Base-by-base conservation (phyloP, 169 alveolate species). In the Toxoplasma gondii region DNA sequence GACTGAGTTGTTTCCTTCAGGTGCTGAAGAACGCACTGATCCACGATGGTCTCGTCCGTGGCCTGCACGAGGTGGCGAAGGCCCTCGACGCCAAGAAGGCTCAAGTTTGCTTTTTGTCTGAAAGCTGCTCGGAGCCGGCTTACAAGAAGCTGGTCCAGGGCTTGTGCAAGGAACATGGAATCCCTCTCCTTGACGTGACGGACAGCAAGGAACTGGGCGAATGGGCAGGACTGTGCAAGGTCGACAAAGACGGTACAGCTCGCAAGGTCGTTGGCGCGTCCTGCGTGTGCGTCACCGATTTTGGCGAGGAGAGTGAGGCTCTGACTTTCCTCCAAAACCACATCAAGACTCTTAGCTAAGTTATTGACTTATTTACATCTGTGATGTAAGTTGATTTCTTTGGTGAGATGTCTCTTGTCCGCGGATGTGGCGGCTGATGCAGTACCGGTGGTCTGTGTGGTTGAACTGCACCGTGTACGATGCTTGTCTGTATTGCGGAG, bases 151-250 rank as follows among this genome's bases (percentile, higher is more conserved):
- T 99, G 90, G 97, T 98, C 91, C 96, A 94, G 95, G 97, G 95
- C n/a, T 92, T 96, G 39, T 96, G 97, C 94, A 67, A 97, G 92
- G 99, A 98, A 92, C 97, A 98, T 97, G 96, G 97, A 78, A 98
- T 98, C 70, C 99, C 99, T 7, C 95, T 98, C 93, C 96, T 98
- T 86, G 98, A 97, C 93, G 98, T 99, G 83, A 99, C 98, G 9
- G 99, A 98, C 96, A 98, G 99, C 96, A 97, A 97, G 96, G 98
- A 98, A 43, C 97, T 99, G 94, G 99, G 99, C 88, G 98, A 98
- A 96, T 98, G 99, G 99, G 98, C 99, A 88, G 99, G 99, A 69
- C 98, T 98, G 82, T 99, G 98, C 98, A 98, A 98, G 96, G 97
- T 98, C 95, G 99, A 98, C 97, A 97, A 97, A 93, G 99, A 98